Conservation (phyloP, 352 stramenopile genomes). For the Blastocystis sp. region DNA sequence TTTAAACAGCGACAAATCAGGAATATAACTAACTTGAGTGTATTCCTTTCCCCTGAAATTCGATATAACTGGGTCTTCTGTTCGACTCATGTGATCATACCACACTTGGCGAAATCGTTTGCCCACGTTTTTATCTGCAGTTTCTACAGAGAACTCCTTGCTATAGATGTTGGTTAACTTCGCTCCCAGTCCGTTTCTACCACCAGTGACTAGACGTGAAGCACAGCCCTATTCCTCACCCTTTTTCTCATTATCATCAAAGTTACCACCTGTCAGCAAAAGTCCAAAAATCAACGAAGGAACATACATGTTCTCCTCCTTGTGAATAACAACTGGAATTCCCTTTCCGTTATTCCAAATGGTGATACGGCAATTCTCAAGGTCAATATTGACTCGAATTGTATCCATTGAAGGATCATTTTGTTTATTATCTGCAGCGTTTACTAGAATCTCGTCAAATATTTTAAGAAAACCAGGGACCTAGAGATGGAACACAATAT, state of each 20-base stretch:
- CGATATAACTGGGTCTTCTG: constrained; percentile 76
- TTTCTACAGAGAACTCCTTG: constrained; percentile 95
- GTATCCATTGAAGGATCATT: constrained; percentile 87
- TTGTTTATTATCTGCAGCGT: constrained; percentile 99
- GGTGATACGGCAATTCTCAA: constrained; percentile 81
- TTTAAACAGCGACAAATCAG: constrained; percentile 85
- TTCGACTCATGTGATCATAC: constrained; percentile 85
- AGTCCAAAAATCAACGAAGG: constrained; percentile 94
- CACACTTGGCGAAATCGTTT: constrained; percentile 81
- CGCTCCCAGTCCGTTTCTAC: constrained; percentile 91
- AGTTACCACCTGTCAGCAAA: constrained; percentile 93
- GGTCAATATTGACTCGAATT: constrained; percentile 86
- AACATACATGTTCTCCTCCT: constrained; percentile 91
- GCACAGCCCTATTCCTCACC: constrained; percentile 64
- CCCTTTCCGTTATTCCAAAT: constrained; percentile 91
- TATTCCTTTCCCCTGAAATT: constrained; percentile 70
- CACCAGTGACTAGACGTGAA: constrained; percentile 72
- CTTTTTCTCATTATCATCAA: constrained; percentile 92
- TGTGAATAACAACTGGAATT: constrained; percentile 91
- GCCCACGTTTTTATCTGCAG: constrained; percentile 81
- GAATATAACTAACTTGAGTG: constrained; percentile 90
- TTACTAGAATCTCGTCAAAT: constrained; percentile 98
- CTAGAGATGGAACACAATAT: constrained; percentile 63
- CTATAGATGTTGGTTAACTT: constrained; percentile 99
- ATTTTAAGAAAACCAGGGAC: constrained; percentile 93